Evolutionary conservation across 371 early-diverging fungal species (phyloP).

Genomic region (Cokeromyces recurvatus): DNA sequence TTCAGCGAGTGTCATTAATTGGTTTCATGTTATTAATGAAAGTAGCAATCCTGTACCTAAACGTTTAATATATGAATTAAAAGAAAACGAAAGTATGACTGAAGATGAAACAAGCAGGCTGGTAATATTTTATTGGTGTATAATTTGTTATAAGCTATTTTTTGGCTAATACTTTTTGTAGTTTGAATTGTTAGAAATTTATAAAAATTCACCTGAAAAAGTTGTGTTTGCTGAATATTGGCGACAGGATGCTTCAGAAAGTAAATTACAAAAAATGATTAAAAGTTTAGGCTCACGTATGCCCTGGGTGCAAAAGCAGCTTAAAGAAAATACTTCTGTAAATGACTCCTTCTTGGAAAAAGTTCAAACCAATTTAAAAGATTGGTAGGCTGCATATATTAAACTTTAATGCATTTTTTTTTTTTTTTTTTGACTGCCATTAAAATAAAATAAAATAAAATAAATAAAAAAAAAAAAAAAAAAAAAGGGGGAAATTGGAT

Average conservation of each 20-base stretch:
- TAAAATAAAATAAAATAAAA: background rate
- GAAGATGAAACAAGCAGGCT: conserved; percentile 46
- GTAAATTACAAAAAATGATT: conserved; percentile 64
- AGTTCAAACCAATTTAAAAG: conserved; percentile 13
- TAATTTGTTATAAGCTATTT: background rate
- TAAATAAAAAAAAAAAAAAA: background rate
- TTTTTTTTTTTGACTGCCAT: background rate
- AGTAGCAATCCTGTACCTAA: conserved; percentile 53
- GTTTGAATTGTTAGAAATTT: conserved; percentile 54
- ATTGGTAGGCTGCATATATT: too few species aligned
- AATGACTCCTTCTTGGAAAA: conserved; percentile 9
- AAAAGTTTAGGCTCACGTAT: conserved; percentile 69
- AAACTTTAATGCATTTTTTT: too few species aligned
- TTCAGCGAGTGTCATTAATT: conserved; percentile 75
- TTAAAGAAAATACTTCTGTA: conserved; percentile 1
- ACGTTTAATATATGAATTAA: conserved; percentile 57
- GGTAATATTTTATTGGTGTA: conserved; percentile 26
- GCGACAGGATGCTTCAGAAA: conserved; percentile 66
- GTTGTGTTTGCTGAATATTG: conserved; percentile 64
- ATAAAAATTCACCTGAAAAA: conserved; percentile 53
- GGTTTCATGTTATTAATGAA: conserved; percentile 65
- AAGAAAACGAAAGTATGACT: conserved; percentile 45
- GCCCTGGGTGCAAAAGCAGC: conserved; percentile 61
- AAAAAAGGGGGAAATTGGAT: too few species aligned
- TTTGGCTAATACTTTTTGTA: conserved; percentile 6